Conservation (phyloP, 228 moss, liverwort and hornwort species). For the Sphagnum fallax region DNA sequence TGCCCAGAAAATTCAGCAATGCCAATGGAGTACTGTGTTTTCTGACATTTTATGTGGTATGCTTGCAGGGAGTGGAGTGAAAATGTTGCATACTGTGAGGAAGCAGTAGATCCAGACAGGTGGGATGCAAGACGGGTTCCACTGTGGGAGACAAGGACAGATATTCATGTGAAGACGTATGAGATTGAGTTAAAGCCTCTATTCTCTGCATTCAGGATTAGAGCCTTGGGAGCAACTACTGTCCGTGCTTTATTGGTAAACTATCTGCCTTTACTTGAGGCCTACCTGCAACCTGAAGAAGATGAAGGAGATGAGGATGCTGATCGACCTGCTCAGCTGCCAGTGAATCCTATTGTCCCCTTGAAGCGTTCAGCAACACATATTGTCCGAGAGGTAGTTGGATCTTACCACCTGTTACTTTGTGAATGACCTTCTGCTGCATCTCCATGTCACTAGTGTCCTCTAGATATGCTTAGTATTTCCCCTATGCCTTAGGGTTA, state of each 20-base stretch:
- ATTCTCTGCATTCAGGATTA: constrained; percentile 89
- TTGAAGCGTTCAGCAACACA: constrained; percentile 72
- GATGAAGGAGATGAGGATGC: constrained; percentile 88
- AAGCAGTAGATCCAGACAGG: constrained; percentile 27
- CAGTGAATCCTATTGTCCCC: constrained; percentile 66
- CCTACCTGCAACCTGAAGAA: constrained; percentile 94
- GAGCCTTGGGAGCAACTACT: constrained; percentile 85
- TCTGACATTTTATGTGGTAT: neutral
- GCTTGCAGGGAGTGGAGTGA: constrained; percentile 69
- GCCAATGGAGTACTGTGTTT: neutral
- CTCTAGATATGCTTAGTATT: no score
- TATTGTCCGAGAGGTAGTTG: constrained; percentile 73
- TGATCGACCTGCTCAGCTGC: constrained; percentile 67
- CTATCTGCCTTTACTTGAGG: constrained; percentile 79
- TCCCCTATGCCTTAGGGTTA: no score
- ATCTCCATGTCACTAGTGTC: no score
- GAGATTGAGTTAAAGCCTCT: constrained; percentile 88
- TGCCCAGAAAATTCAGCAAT: no score
- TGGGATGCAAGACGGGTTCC: constrained; percentile 49
- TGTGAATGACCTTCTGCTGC: no score
- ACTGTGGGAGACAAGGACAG: constrained; percentile 18
- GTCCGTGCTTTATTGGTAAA: constrained; percentile 78
- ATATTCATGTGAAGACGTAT: constrained; percentile 50
- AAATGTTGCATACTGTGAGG: constrained; percentile 68
- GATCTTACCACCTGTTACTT: neutral